These are phyloP conservation scores for Silene vulgaris DNA, from an alignment of 179 eudicot genomes.

Conservation along the genomic window DNA sequence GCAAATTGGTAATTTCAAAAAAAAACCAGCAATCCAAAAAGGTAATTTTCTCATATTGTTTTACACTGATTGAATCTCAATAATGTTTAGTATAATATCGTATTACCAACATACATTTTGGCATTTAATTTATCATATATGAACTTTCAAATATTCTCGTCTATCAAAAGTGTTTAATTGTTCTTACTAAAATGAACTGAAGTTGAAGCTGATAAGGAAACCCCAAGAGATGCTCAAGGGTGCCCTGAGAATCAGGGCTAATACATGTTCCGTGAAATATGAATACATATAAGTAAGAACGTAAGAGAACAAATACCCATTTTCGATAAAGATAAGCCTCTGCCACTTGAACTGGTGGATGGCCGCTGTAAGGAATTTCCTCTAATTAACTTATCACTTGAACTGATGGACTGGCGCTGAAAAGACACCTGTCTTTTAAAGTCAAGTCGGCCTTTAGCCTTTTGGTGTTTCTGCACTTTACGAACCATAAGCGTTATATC, in stretches of 20 bases:
- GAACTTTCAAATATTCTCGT: neutral
- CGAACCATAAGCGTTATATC: conserved; percentile 42
- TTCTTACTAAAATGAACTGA: neutral
- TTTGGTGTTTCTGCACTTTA: conserved; percentile 54
- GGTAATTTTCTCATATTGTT: neutral
- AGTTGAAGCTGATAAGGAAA: neutral
- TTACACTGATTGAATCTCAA: neutral
- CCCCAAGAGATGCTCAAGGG: neutral
- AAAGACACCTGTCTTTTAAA: conserved; percentile 24
- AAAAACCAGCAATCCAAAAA: neutral
- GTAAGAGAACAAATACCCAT: conserved; percentile 39
- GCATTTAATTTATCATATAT: neutral
- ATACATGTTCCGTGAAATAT: neutral
- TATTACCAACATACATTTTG: neutral
- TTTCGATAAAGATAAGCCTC: conserved; percentile 48
- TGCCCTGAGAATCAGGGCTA: neutral
- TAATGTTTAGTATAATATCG: neutral
- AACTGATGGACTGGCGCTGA: conserved; percentile 15
- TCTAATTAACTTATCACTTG: conserved; percentile 8
- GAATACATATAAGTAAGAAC: neutral
- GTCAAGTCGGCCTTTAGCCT: conserved; percentile 40
- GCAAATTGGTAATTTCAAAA: neutral
- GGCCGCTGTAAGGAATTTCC: conserved; percentile 27
- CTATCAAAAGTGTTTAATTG: neutral
- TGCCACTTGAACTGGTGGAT: conserved; percentile 41